Evolutionary conservation across 106 monocot genomes (phyloP), one percentile per base, ranked within the genome.

Genomic region (Posidonia australis): DNA sequence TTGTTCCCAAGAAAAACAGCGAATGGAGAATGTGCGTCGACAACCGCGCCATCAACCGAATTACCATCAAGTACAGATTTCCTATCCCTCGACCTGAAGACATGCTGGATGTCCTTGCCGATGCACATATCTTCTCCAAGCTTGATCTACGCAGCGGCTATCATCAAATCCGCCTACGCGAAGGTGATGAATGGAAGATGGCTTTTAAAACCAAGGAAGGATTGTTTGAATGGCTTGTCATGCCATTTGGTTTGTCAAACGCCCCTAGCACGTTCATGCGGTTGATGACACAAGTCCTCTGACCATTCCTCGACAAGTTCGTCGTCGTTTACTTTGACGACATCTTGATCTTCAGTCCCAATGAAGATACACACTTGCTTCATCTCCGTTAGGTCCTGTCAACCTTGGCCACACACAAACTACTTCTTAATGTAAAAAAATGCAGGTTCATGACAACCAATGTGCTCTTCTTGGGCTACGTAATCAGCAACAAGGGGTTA

Each of bases 201-300:
- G n/a, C n/a, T 2, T 49, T 16, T n/a, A 49, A 49, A 49, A 49
- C n/a, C 2, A 49, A 49, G 13, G 48, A 49, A 49, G 48, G 48
- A 16, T 49, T 55, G 1, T 55, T 5, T n/a, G 23, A 55, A 25
- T 55, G 55, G 55, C 55, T 55, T 21, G 55, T 55, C 23, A 55
- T 55, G 55, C 55, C 55, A 20, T 55, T 55, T n/a, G 12, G 55
- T 1, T n/a, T 55, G 10, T 55, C 22, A 4, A 55, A 22, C 23
- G 55, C 55, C 3, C 55, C 55, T 20, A 55, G 55, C 55, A 55
- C 55, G 20, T 55, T 55, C 20, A 55, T 55, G 55, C 4, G 55
- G 1, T 25, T 55, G n/a, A 55, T 55, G 48, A 49, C 48, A 16
- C 10, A 49, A 9, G 48, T 49, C 2, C n/a, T 49, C 2, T 4